Percentiles rank a stretch among this genome's conserved stretches.
Conservation (phyloP, 2,329 filamentous ascomycete genomes). For the Coniochaeta sp. region DNA sequence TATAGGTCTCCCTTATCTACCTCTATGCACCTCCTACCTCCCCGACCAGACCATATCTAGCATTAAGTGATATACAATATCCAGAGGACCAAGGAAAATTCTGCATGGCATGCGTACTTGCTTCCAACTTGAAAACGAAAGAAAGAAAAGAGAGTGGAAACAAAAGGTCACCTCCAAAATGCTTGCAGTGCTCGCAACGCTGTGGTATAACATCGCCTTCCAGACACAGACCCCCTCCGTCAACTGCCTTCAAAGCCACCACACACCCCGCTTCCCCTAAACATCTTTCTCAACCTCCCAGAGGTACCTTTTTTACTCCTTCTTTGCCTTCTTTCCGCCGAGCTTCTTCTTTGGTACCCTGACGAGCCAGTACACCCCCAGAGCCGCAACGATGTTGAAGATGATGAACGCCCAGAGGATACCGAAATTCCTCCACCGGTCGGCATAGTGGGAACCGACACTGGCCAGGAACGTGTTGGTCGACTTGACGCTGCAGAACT, state of each 20-base stretch:
- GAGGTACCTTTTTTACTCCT: background rate
- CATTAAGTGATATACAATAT: background rate
- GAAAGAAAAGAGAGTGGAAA: background rate
- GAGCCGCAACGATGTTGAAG: conserved; percentile 42
- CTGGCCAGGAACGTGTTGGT: conserved; percentile 44
- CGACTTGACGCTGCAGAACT: conserved; percentile 43
- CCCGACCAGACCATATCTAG: background rate
- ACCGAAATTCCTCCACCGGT: conserved; percentile 64
- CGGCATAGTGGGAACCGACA: conserved; percentile 43
- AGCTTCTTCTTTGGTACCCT: conserved; percentile 7
- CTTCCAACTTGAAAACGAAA: background rate
- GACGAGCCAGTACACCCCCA: conserved; percentile 16
- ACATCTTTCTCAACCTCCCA: background rate
- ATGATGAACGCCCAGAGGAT: conserved; percentile 46
- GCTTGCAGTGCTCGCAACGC: background rate
- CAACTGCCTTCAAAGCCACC: background rate
- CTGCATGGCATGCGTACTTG: background rate
- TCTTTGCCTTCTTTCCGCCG: conserved; percentile 3
- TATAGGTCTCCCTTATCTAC: too few relatives aligned
- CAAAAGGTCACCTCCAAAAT: background rate
- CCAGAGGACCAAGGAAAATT: background rate
- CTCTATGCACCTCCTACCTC: background rate
- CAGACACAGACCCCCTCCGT: background rate
- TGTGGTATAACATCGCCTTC: background rate
- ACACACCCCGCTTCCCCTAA: background rate